These are phyloP conservation scores for Leptosphaerulina australis DNA, from an alignment of 2,329 filamentous ascomycete species.

Conservation along the genomic window DNA sequence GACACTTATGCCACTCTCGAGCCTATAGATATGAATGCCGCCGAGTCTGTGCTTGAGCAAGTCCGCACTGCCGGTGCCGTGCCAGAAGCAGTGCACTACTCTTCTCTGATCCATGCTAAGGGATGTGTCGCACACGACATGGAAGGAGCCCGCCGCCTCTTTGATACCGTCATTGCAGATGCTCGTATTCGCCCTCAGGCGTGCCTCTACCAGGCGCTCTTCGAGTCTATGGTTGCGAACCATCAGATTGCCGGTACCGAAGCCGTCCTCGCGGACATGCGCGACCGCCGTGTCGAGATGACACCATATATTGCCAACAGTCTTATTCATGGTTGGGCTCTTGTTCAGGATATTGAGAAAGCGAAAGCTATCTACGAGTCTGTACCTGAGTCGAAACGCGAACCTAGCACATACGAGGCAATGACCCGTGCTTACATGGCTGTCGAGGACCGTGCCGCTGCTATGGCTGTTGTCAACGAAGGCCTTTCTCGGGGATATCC, in stretches of 20 bases:
- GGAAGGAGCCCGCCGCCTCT: conserved; percentile 78
- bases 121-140: conserved; percentile 94
- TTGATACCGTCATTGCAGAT: conserved; percentile 78
- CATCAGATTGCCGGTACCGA: conserved; percentile 77
- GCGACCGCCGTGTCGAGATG: conserved; percentile 73
- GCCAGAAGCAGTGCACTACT: conserved; percentile 93
- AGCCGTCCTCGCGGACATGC: conserved; percentile 77
- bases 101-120: conserved; percentile 92
- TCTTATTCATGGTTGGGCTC: conserved; percentile 94
- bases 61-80: conserved; percentile 76
- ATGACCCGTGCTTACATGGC: conserved; percentile 95
- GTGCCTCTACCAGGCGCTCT: conserved; percentile 93
- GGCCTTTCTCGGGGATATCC: conserved; percentile 92
- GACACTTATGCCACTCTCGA: conserved; percentile 95
- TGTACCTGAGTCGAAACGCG: conserved; percentile 78
- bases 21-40: conserved; percentile 85
- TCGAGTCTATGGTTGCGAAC: conserved; percentile 96
- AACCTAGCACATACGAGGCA: conserved; percentile 97
- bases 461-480: conserved; percentile 81
- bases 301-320: conserved; percentile 99
- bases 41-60: conserved; percentile 78
- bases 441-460: conserved; percentile 77
- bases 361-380: conserved; percentile 78
- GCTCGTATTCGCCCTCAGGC: conserved; percentile 72
- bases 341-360: conserved; percentile 78